phyloP scores from a whole-genome alignment of 2,329 filamentous ascomycete genomes.

The Aspergillus oerlinghausenensis region DNA sequence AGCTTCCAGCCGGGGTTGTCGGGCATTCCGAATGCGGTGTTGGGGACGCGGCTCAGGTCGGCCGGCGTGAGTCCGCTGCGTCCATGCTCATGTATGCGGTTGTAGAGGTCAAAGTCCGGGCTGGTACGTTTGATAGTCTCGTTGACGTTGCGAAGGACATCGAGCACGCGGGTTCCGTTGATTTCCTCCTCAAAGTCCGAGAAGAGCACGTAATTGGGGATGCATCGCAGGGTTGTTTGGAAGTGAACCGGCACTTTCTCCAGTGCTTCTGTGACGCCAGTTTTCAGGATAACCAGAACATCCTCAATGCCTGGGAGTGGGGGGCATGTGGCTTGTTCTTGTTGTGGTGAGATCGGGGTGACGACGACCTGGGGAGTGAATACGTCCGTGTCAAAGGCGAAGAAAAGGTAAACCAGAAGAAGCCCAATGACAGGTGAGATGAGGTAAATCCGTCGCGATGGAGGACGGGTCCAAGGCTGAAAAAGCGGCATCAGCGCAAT shows the following conservation, averaged over 20 bases:
- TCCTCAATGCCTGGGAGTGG: conserved; percentile 41
- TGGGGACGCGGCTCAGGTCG: conserved; percentile 26
- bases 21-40: conserved; percentile 29
- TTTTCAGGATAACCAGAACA: conserved; percentile 55
- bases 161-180: conserved; percentile 45
- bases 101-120: conserved; percentile 49
- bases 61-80: conserved; percentile 33
- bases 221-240: conserved; percentile 51
- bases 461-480: neutral
- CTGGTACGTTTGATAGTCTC: conserved; percentile 30
- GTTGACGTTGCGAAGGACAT: conserved; percentile 47
- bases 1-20: conserved; percentile 48
- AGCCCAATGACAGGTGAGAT: neutral
- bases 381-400: neutral
- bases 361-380: neutral
- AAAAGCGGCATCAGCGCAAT: neutral
- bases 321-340: conserved; percentile 18
- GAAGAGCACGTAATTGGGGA: conserved; percentile 53
- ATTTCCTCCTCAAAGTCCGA: conserved; percentile 54
- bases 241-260: conserved; percentile 54
- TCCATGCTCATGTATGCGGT: conserved; percentile 39
- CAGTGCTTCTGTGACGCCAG: conserved; percentile 54
- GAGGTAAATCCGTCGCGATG: neutral
- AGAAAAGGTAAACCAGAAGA: neutral
- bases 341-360: neutral